phyloP scores from a whole-genome alignment of 192 early-diverging fungal genomes.

The Coemansia sp. region DNA sequence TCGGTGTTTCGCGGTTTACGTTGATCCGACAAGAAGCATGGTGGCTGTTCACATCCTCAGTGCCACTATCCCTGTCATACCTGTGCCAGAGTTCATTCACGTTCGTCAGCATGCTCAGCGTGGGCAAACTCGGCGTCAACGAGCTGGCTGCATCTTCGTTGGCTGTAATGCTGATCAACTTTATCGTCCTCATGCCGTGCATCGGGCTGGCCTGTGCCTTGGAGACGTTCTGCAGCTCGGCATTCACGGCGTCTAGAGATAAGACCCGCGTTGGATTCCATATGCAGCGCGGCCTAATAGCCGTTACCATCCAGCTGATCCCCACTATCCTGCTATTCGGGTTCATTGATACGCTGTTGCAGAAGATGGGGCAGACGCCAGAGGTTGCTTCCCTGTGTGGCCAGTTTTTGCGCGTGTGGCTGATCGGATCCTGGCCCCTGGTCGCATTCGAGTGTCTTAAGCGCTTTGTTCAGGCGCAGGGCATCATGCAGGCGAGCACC shows the following conservation, averaged over 20 bases:
- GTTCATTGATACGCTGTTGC: conserved; percentile 62
- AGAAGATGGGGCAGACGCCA: conserved; percentile 72
- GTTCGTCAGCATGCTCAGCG: conserved; percentile 63
- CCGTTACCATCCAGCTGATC: conserved; percentile 42
- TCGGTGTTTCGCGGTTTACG: conserved; percentile 11
- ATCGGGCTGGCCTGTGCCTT: conserved; percentile 64
- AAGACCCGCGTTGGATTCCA: conserved; percentile 51
- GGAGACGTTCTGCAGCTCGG: conserved; percentile 44
- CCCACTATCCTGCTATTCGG: conserved; percentile 27
- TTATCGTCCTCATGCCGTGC: conserved; percentile 67
- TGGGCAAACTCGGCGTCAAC: conserved; percentile 64
- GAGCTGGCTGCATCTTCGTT: conserved; percentile 72
- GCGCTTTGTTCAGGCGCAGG: conserved; percentile 86
- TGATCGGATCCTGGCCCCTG: conserved; percentile 78
- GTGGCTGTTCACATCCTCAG: conserved; percentile 43
- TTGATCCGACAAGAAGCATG: conserved; percentile 36
- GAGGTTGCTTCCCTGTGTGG: conserved; percentile 71
- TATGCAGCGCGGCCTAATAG: conserved; percentile 42
- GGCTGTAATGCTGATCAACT: conserved; percentile 68
- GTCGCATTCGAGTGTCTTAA: conserved; percentile 84
- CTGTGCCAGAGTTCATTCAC: conserved; percentile 67
- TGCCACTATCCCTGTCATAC: conserved; percentile 64
- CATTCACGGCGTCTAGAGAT: conserved; percentile 45
- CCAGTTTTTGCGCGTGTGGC: conserved; percentile 64
- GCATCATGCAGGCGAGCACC: conserved; percentile 81